Evolutionary conservation across 305 asterid species (phyloP), one percentile per base, ranked within the genome.

Genomic region (Fraxinus ornus): DNA sequence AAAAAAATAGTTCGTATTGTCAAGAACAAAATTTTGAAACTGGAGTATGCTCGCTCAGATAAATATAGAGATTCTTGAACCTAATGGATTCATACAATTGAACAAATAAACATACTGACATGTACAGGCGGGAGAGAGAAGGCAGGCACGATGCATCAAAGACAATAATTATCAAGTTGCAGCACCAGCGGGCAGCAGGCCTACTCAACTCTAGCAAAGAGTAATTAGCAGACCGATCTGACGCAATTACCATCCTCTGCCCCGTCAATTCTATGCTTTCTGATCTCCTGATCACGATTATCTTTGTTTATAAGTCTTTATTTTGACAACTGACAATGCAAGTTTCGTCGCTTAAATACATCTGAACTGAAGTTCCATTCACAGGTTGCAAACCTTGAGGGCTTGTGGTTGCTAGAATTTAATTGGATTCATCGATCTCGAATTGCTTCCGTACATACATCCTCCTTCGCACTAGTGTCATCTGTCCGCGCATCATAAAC

Each of bases 341-440:
- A 17, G 71, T 75, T 9, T 47, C 62, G 36, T 21, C 47, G 28
- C 39, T 39, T 41, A 78, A 76, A 17, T 41, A 13, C 76, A 2
- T 66, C 44, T 30, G 33, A 72, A 24, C 44, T 21, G 33, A 72
- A 24, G 2, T 49, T 21, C 60, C 30, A 26, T 7, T 47, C 76
- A 13, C 21, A 74, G 76, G 79, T 28, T 39, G 44, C 47, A 37
- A 66, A 13, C 41, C 36, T 12, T 7, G 44, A 30, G 22, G 75
- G 8, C 10, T 15, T 17, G 62, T 28, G 60, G 62, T 79, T 75
- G 55, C 74, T 9, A 44, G 60, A 49, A 78, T 62, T 78, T 68
- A 0, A 30, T 33, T 75, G 64, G n/a, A 79, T 64, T 30, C 15
- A 79, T 77, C 4, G 75, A 78, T 78, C 60, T 21, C 83, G 79